phyloP scores from a whole-genome alignment of 441 rosid genomes.

The Arabidopsis lyrata region DNA sequence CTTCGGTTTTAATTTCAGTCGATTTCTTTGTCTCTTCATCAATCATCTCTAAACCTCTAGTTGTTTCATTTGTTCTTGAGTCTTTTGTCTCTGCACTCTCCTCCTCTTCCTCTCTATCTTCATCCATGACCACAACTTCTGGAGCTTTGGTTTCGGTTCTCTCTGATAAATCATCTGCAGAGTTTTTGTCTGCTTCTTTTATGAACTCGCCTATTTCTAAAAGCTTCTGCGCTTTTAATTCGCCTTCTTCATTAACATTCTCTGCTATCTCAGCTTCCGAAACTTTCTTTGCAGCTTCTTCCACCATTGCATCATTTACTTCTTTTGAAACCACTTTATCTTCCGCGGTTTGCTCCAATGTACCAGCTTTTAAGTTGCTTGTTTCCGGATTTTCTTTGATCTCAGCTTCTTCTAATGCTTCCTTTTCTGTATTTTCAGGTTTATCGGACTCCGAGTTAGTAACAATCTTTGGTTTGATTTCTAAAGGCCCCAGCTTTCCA shows the following conservation, averaged over 20 bases:
- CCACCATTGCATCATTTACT: constrained; percentile 20
- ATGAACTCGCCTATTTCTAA: constrained; percentile 40
- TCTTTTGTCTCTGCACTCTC: constrained; percentile 24
- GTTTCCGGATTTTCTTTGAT: constrained; percentile 16
- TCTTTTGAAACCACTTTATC: constrained; percentile 31
- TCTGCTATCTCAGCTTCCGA: constrained; percentile 47
- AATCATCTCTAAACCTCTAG: constrained; percentile 21
- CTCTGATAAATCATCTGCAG: constrained; percentile 34
- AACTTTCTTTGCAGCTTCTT: constrained; percentile 39
- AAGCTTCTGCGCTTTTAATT: constrained; percentile 41
- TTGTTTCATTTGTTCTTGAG: constrained; percentile 26
- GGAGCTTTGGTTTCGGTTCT: constrained; percentile 50
- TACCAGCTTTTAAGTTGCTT: not conserved
- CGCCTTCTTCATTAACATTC: constrained; percentile 41
- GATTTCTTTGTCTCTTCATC: constrained; percentile 34
- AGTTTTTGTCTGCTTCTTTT: constrained; percentile 40
- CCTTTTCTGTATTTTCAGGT: constrained; percentile 24
- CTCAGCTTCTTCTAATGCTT: constrained; percentile 36
- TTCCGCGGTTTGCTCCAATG: constrained; percentile 15
- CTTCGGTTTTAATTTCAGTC: constrained; percentile 32
- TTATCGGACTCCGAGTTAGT: constrained; percentile 14
- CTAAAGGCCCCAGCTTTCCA: constrained; percentile 63
- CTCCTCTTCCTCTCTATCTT: constrained; percentile 34
- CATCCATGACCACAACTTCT: constrained; percentile 48
- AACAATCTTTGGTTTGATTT: constrained; percentile 37